Percentiles rank a stretch among this genome's conserved stretches.
Evolutionary conservation across 768 basidiomycete species (phyloP).

Genomic region (Termitomyces sp.): DNA sequence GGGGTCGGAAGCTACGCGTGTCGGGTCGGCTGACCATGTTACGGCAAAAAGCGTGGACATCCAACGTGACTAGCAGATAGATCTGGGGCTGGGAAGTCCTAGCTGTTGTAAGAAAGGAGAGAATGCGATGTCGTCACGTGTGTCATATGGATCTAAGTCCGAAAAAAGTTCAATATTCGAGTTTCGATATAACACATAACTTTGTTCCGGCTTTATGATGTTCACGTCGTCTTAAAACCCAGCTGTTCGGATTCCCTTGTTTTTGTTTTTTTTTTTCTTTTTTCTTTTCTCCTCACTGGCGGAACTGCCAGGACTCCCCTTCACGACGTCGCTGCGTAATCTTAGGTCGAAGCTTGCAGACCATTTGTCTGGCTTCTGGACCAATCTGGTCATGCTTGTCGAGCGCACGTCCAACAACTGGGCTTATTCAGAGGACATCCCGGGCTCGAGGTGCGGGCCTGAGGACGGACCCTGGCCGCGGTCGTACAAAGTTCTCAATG

Average conservation of each 20-base stretch:
- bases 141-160: slow-evolving; percentile 10
- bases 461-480: slow-evolving; percentile 66
- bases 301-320: slow-evolving; percentile 1
- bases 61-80: slow-evolving; percentile 8
- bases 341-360: slow-evolving; percentile 7
- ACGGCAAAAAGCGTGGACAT: not conserved
- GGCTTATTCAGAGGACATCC: slow-evolving; percentile 56
- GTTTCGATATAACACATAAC: slow-evolving; percentile 6
- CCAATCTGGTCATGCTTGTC: slow-evolving; percentile 31
- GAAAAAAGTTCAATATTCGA: slow-evolving; percentile 8
- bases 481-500: slow-evolving; percentile 44
- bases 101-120: not conserved
- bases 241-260: not conserved
- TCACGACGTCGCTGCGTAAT: slow-evolving; percentile 11
- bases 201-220: slow-evolving; percentile 11
- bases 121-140: slow-evolving; percentile 12
- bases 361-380: slow-evolving; percentile 12
- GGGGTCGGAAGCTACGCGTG: slow-evolving; percentile 2
- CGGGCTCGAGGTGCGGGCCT: slow-evolving; percentile 54
- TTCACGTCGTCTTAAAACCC: slow-evolving; percentile 11
- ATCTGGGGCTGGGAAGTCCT: not conserved
- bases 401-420: slow-evolving; percentile 31
- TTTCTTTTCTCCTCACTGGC: not conserved
- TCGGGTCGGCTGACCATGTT: slow-evolving; percentile 11
- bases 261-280: not conserved